phyloP scores from a whole-genome alignment of 2,329 filamentous ascomycete genomes.

The Nemania sp. region DNA sequence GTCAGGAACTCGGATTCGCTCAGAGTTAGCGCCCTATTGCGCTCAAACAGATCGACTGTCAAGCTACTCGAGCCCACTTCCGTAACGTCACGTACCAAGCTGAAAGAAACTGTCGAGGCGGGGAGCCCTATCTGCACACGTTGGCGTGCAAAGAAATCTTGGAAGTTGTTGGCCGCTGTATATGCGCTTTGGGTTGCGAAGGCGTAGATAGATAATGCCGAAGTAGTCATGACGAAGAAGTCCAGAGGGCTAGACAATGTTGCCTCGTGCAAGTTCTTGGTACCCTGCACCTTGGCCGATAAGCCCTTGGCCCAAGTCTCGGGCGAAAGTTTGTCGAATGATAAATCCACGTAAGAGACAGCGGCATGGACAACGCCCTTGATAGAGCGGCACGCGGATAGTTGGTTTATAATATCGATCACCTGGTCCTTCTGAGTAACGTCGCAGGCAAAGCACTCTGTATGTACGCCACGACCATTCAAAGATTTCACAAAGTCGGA shows the following conservation, averaged over 20 bases:
- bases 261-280: conserved; percentile 42
- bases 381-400: neutral
- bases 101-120: conserved; percentile 43
- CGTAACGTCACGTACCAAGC: conserved; percentile 43
- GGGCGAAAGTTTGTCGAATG: conserved; percentile 28
- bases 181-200: conserved; percentile 44
- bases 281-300: conserved; percentile 44
- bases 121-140: conserved; percentile 43
- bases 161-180: conserved; percentile 48
- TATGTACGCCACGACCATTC: neutral
- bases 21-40: neutral
- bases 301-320: conserved; percentile 39
- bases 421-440: neutral
- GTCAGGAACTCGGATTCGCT: conserved; percentile 39
- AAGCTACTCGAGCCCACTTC: neutral
- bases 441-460: neutral
- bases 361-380: conserved; percentile 5
- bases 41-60: conserved; percentile 29
- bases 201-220: conserved; percentile 33
- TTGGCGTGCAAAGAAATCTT: conserved; percentile 47
- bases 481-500: neutral
- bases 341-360: conserved; percentile 21
- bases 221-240: conserved; percentile 47
- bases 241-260: conserved; percentile 40
- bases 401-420: neutral